Conservation (phyloP, 176 grass and related monocot species). For the Puya raimondii region DNA sequence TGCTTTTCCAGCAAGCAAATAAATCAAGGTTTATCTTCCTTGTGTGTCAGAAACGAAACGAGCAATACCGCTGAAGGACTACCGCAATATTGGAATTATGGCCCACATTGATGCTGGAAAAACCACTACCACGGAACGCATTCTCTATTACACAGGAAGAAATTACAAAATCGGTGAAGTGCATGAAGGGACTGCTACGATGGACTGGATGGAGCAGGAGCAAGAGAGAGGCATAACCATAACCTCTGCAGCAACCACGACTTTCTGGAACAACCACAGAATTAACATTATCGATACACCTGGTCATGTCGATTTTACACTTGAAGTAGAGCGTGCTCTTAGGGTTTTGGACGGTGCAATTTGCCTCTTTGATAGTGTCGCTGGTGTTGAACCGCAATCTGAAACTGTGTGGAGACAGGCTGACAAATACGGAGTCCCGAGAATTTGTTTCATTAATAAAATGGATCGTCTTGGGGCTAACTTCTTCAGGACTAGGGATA, state of each 20-base stretch:
- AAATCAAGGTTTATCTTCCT: constrained; percentile 15
- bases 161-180: constrained; percentile 99
- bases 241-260: constrained; percentile 93
- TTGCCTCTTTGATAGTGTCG: constrained; percentile 97
- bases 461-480: constrained; percentile 96
- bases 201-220: constrained; percentile 99
- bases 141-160: constrained; percentile 92
- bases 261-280: constrained; percentile 95
- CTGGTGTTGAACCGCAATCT: constrained; percentile 95
- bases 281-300: constrained; percentile 99
- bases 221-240: constrained; percentile 97
- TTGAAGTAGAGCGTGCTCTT: constrained; percentile 94
- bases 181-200: constrained; percentile 89
- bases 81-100: constrained; percentile 99
- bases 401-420: constrained; percentile 99
- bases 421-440: constrained; percentile 91
- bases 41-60: constrained; percentile 29
- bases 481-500: constrained; percentile 93
- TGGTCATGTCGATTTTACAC: constrained; percentile 95
- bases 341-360: constrained; percentile 93
- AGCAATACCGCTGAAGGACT: constrained; percentile 58
- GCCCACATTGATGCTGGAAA: constrained; percentile 98
- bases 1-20: background rate
- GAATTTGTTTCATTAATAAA: constrained; percentile 97
- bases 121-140: constrained; percentile 92